Percentiles rank a stretch among this genome's conserved stretches.
phyloP scores from a whole-genome alignment of 768 basidiomycete genomes.

The Suillus fuscotomentosus region DNA sequence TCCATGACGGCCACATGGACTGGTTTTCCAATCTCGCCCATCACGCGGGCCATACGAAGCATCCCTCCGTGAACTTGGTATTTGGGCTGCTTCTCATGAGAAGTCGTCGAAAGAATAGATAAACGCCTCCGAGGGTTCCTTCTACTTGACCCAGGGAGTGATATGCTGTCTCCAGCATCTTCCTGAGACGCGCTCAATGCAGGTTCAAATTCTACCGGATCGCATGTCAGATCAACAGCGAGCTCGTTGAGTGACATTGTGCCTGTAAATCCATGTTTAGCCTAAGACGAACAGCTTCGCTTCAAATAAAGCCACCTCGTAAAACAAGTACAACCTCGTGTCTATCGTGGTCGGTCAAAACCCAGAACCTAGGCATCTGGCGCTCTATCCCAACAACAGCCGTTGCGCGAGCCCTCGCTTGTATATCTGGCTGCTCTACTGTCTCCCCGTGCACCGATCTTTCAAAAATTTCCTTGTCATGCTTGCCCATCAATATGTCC shows the following conservation, averaged over 20 bases:
- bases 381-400: slow-evolving; percentile 66
- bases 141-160: slow-evolving; percentile 33
- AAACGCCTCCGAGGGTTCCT: slow-evolving; percentile 21
- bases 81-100: slow-evolving; percentile 20
- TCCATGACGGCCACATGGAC: slow-evolving; percentile 73
- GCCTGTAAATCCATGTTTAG: slow-evolving; percentile 35
- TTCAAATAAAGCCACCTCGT: slow-evolving; percentile 42
- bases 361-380: slow-evolving; percentile 84
- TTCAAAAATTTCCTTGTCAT: slow-evolving; percentile 83
- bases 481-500: slow-evolving; percentile 76
- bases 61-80: slow-evolving; percentile 83
- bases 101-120: slow-evolving; percentile 20
- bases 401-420: slow-evolving; percentile 48
- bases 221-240: slow-evolving; percentile 83
- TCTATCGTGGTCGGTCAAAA: slow-evolving; percentile 76
- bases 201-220: slow-evolving; percentile 64
- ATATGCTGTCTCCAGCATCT: slow-evolving; percentile 34
- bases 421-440: slow-evolving; percentile 19
- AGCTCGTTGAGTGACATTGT: slow-evolving; percentile 89
- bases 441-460: slow-evolving; percentile 41
- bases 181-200: slow-evolving; percentile 36
- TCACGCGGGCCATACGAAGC: slow-evolving; percentile 72
- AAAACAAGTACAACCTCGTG: slow-evolving; percentile 75
- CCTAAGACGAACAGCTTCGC: not conserved
- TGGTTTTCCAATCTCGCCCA: slow-evolving; percentile 75